Base-by-base conservation (phyloP, 2,329 filamentous ascomycete species). In the Nothophoma quercina region DNA sequence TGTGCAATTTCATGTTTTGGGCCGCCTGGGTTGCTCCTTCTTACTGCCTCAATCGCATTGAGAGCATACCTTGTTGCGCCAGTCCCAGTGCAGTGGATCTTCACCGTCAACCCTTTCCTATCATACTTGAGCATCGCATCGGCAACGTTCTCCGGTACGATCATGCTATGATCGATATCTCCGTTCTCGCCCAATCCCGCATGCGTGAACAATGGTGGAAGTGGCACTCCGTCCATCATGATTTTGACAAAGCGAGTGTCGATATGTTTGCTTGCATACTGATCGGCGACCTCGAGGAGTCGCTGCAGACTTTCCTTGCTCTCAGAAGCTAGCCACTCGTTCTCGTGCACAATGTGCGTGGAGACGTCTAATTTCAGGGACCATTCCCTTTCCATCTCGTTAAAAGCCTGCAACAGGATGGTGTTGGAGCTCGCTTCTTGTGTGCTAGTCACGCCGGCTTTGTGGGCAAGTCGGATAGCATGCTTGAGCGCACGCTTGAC, bases 1-100 rank as follows among this genome's bases (percentile, higher is more conserved):
- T 72, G 71, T 7, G 63, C 71, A 29, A 74, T 59, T 43, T 75
- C 72, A 48, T 75, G 72, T 29, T 60, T 58, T 3, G 70, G 69
- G 1, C 69, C 68, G 12, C 53, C 33, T 3, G 65, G 62, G 28
- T 69, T 67, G 0, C 26, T 53, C 33, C 62, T 54, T 25, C 71
- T 60, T 7, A 64, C 62, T 13, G 47, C 54, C 38, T 67, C 66
- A 29, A 72, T 64, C 10, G 58, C 62, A 32, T 75, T 66, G 5
- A 75, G 53, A 4, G 70, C 71, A 16, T 60, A 58, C 15, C 70
- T 53, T 6, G 66, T 68, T 12, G 61, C 58, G 8, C 72, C 72
- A 13, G 62, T 50, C 1, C 72, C 73, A 6, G 68, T 65, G 23
- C 64, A 67, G 33, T 75, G 73, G 3, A 74, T 59, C 38, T 75